Conservation (phyloP, 2,329 filamentous ascomycete species). For the Colletotrichum sp. region DNA sequence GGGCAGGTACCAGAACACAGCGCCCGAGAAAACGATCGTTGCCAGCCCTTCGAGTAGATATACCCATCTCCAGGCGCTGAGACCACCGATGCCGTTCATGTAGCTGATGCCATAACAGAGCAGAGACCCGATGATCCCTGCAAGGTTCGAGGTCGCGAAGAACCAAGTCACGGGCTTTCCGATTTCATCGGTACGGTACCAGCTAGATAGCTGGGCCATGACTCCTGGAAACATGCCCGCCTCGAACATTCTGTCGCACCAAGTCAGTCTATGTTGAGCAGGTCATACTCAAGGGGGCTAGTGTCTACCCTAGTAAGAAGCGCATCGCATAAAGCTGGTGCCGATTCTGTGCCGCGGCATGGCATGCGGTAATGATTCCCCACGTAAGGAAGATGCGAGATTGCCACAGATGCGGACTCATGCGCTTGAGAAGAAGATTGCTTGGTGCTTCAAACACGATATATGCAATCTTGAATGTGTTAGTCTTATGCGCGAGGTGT, state of each 20-base stretch:
- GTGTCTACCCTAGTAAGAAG: conserved; percentile 39
- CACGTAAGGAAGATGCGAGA: conserved; percentile 39
- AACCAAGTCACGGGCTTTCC: conserved; percentile 45
- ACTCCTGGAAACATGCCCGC: conserved; percentile 47
- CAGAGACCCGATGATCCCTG: conserved; percentile 37
- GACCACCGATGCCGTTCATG: conserved; percentile 26
- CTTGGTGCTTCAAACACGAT: conserved; percentile 44
- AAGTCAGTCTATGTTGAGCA: neutral
- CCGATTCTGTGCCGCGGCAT: conserved; percentile 42
- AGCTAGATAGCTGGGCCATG: conserved; percentile 46
- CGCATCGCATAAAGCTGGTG: conserved; percentile 40
- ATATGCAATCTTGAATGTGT: conserved; percentile 35
- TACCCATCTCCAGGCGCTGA: conserved; percentile 37
- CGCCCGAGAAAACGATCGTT: conserved; percentile 32
- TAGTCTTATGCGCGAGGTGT: neutral
- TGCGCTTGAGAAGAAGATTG: conserved; percentile 40
- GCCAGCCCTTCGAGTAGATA: conserved; percentile 47
- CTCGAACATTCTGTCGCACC: conserved; percentile 32
- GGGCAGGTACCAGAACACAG: conserved; percentile 36
- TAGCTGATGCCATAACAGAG: conserved; percentile 33
- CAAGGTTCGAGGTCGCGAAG: conserved; percentile 37
- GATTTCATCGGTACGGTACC: conserved; percentile 51
- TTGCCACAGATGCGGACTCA: conserved; percentile 39
- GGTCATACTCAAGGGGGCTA: rapidly evolving
- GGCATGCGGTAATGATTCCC: conserved; percentile 41